Conservation (phyloP, 2,329 filamentous ascomycete genomes). For the Aureobasidium mangrovei region DNA sequence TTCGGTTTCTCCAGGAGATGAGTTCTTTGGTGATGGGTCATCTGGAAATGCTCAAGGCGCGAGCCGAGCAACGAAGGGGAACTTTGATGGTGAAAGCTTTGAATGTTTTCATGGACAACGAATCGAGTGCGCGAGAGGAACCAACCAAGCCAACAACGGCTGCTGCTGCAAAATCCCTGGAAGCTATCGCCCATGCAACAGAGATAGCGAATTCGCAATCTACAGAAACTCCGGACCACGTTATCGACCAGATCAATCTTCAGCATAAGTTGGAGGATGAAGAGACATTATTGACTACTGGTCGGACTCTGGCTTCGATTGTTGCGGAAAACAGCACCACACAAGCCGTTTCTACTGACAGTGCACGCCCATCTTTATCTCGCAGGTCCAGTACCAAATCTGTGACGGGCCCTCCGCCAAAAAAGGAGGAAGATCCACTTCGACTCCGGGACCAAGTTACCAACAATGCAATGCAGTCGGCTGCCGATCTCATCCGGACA, state of each 20-base stretch:
- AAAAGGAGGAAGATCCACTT: conserved; percentile 18
- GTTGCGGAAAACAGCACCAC: neutral
- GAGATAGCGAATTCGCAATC: neutral
- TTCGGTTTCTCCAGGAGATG: conserved; percentile 50
- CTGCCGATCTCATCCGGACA: conserved; percentile 36
- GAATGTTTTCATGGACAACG: conserved; percentile 36
- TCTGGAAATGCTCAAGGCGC: conserved; percentile 47
- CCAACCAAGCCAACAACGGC: conserved; percentile 19
- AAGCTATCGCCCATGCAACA: neutral
- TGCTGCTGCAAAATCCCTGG: neutral
- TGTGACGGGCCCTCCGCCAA: conserved; percentile 11
- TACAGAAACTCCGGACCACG: conserved; percentile 11
- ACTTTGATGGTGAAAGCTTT: conserved; percentile 48
- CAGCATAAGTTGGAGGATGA: conserved; percentile 9
- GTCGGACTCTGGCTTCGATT: conserved; percentile 1
- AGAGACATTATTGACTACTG: neutral
- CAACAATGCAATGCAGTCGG: conserved; percentile 30
- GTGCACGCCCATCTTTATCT: neutral
- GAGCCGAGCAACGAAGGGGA: conserved; percentile 43
- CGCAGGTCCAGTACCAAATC: conserved; percentile 8
- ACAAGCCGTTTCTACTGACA: neutral
- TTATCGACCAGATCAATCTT: neutral
- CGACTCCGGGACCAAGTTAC: conserved; percentile 19
- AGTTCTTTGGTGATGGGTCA: conserved; percentile 49
- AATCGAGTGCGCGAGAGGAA: conserved; percentile 14